Evolutionary conservation across 352 stramenopile genomes (phyloP).

Genomic region (Globisporangium barbulae): DNA sequence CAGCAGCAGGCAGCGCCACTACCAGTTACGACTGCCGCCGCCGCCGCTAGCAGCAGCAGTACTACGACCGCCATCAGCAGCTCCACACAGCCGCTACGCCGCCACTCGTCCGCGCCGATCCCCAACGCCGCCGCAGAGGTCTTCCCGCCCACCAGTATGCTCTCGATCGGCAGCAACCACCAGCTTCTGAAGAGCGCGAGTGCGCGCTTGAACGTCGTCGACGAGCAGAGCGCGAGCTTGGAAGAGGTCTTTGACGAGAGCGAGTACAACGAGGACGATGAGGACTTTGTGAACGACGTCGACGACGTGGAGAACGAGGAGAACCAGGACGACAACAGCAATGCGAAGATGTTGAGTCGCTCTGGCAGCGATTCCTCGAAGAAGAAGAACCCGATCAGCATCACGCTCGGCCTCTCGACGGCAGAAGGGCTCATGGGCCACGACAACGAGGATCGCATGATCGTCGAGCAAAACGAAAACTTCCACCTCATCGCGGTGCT

Average conservation of each 20-base stretch:
- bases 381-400: conserved; percentile 34
- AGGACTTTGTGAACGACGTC: neutral
- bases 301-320: conserved; percentile 12
- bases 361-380: neutral
- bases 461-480: conserved; percentile 44
- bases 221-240: neutral
- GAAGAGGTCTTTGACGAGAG: conserved; percentile 17
- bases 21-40: too few species aligned
- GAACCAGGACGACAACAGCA: conserved; percentile 9
- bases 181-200: neutral
- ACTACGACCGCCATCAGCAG: neutral
- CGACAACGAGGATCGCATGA: conserved; percentile 60
- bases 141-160: neutral
- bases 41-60: neutral
- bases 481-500: conserved; percentile 74
- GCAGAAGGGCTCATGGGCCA: conserved; percentile 53
- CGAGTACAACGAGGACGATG: conserved; percentile 7
- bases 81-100: conserved; percentile 1
- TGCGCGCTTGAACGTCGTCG: neutral
- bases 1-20: neutral
- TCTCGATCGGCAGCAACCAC: neutral
- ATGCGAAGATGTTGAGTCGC: neutral
- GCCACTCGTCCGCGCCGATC: conserved; percentile 8
- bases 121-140: neutral
- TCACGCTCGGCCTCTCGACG: conserved; percentile 39